Base-by-base conservation (phyloP, 768 basidiomycete genomes). In the Inosperma sp. region DNA sequence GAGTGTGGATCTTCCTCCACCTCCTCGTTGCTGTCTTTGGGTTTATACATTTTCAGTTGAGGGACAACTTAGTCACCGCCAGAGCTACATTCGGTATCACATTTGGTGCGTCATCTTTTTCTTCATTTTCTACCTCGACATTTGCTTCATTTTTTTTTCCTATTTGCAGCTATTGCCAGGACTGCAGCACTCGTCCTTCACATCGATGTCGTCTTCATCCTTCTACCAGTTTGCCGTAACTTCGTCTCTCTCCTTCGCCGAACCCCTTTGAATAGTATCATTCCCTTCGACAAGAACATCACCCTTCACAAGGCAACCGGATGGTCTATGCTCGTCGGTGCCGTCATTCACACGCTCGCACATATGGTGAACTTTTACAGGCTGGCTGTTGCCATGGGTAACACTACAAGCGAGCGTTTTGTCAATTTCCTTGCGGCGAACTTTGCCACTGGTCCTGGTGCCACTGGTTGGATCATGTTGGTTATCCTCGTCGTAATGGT, bases 201-300 rank as follows among this genome's bases (percentile, higher is more conserved):
- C 60, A 77, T 95, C 60, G 90, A 96, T 68, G 84, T 92, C 53
- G 82, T 90, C 56, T 90, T 95, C 74, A 93, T 98, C 67, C 82
- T 97, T 43, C 80, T 98, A 25, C 95, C 94, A 22, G 81, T 97
- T 65, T 97, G 94, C 78, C 83, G 94, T 54, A 94, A 92, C 72
- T 92, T 96, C 71, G 81, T 96, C 67, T 94, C 93, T 19, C 59
- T 94, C 39, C 77, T 95, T 41, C 86, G 95, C 22, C 82, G 84
- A 47, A 92, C 91, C 1, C 82, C 93, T 2, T 73, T 98, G 52
- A 90, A 89, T 71, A 76, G 81, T 56, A 68, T 92, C 70, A 88
- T 95, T 55, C 92, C 92, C 17, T 95, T 97, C 64, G 93, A 95
- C 75, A 88, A 93, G 74, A 92, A 87, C 64, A 82, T 96, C 67